A percentile compares a stretch with the other conserved stretches of the same genome.
phyloP scores from a whole-genome alignment of 768 basidiomycete genomes.

The Polyporus arcularius region DNA sequence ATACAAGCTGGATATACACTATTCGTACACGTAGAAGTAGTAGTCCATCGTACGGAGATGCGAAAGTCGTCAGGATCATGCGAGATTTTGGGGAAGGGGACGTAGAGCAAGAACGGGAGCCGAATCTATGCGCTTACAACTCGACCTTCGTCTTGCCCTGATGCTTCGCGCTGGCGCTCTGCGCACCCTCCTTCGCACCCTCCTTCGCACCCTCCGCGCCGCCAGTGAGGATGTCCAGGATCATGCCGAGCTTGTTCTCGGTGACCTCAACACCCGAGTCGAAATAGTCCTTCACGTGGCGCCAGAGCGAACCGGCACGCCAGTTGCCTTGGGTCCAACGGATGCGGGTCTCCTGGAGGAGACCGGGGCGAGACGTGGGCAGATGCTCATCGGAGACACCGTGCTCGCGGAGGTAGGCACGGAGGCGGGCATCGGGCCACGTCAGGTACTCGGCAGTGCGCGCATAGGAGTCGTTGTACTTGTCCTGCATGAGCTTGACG shows the following conservation, averaged over 20 bases:
- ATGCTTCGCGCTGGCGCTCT: conserved; percentile 29
- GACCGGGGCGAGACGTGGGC: conserved; percentile 66
- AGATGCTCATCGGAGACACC: conserved; percentile 71
- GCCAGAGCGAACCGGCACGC: conserved; percentile 57
- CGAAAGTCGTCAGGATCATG: background rate
- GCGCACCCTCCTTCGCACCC: conserved; percentile 26
- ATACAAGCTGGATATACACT: background rate
- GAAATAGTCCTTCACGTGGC: conserved; percentile 65
- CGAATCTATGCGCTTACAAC: conserved; percentile 2
- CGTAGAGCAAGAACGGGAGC: background rate
- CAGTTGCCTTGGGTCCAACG: conserved; percentile 72
- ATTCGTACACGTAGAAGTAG: background rate
- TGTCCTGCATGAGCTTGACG: conserved; percentile 67
- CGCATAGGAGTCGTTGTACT: conserved; percentile 43
- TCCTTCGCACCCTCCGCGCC: conserved; percentile 33
- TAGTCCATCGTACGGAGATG: background rate
- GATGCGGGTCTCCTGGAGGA: conserved; percentile 81
- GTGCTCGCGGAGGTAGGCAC: conserved; percentile 82
- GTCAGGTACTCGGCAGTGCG: conserved; percentile 67
- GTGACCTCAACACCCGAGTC: conserved; percentile 67
- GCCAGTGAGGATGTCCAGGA: conserved; percentile 45
- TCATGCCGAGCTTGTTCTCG: conserved; percentile 69
- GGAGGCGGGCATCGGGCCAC: conserved; percentile 93
- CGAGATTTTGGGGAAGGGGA: background rate
- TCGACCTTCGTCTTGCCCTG: conserved; percentile 15